Conservation (phyloP, 805 yeast species). For the Zygoascus bituminiphila region DNA sequence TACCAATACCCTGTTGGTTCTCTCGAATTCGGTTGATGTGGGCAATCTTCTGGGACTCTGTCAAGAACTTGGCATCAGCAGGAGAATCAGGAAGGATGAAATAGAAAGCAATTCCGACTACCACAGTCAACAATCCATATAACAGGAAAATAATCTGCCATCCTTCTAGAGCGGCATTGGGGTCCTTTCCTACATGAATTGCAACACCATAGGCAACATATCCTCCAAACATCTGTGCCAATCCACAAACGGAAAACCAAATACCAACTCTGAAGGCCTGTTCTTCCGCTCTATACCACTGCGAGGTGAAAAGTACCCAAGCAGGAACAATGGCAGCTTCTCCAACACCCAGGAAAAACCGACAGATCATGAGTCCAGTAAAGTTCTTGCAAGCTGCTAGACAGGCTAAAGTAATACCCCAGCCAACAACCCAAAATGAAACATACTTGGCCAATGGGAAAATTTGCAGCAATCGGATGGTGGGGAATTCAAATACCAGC, state of each 20-base stretch:
- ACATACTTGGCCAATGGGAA: constrained; percentile 15
- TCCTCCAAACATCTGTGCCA: constrained; percentile 40
- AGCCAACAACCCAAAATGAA: constrained; percentile 11
- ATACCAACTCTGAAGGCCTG: constrained; percentile 39
- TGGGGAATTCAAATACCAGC: constrained; percentile 39
- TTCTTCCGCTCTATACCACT: constrained; percentile 44
- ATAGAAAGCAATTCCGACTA: constrained; percentile 22
- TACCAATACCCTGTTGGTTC: constrained; percentile 40
- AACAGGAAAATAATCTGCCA: constrained; percentile 50
- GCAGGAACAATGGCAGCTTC: constrained; percentile 53
- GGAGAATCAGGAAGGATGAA: constrained; percentile 16
- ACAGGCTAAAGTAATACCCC: constrained; percentile 16
- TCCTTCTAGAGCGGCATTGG: constrained; percentile 23
- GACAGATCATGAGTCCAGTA: constrained; percentile 38
- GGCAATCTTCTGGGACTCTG: constrained; percentile 16
- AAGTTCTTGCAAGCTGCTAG: constrained; percentile 33
- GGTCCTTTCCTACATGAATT: constrained; percentile 16
- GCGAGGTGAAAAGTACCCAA: constrained; percentile 46
- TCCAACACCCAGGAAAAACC: constrained; percentile 43
- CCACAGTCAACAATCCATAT: constrained; percentile 46
- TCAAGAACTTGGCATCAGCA: constrained; percentile 14
- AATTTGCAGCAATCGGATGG: constrained; percentile 27
- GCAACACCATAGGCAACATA: constrained; percentile 42
- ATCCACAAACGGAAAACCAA: constrained; percentile 38
- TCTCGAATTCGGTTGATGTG: constrained; percentile 19